These are phyloP conservation scores for Rhododendron griersonianum DNA, from an alignment of 148 eudicot species.

Conservation along the genomic window DNA sequence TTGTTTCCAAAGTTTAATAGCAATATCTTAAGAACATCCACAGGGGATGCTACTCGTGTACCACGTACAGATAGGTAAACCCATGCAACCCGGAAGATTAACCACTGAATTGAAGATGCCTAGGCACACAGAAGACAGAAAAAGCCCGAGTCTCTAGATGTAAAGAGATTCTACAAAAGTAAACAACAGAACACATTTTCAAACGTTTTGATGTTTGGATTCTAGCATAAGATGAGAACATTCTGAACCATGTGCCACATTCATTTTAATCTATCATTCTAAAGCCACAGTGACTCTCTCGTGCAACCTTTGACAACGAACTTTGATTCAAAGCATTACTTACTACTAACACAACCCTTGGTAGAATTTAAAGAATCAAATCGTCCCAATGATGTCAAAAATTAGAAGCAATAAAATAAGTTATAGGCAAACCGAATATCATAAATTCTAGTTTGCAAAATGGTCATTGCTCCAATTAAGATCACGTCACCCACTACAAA, in stretches of 20 bases:
- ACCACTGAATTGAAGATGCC: neutral
- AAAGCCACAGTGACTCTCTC: neutral
- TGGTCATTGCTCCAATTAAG: neutral
- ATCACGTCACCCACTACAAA: neutral
- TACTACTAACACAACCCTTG: neutral
- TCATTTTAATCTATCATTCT: neutral
- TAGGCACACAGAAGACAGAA: neutral
- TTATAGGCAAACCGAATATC: neutral
- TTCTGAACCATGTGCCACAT: neutral
- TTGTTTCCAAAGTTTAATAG: neutral
- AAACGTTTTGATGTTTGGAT: neutral
- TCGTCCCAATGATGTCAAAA: neutral
- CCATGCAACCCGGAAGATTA: neutral
- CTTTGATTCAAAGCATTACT: neutral
- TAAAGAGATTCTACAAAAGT: neutral
- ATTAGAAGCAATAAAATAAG: neutral
- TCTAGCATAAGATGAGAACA: neutral
- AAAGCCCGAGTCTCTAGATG: neutral
- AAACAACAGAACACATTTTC: neutral
- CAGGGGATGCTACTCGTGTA: neutral
- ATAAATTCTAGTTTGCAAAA: neutral
- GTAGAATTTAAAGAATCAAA: neutral
- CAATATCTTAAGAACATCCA: neutral
- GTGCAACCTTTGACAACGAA: neutral
- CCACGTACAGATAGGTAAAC: neutral